A percentile compares a stretch with the other conserved stretches of the same genome.
Evolutionary conservation across 345 rosid genomes (phyloP).

Genomic region (sweet orange (Citrus sinensis)): DVS_A1.0 CM039163.1:17483001-17483500

Average conservation of each 20-base stretch:
- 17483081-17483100: conserved; percentile 13
- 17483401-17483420: too few relatives aligned
- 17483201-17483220: conserved; percentile 66
- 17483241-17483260: conserved; percentile 18
- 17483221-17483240: conserved; percentile 45
- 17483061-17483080: conserved; percentile 25
- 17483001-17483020: background rate
- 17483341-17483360: too few relatives aligned
- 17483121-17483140: conserved; percentile 27
- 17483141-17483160: conserved; percentile 34
- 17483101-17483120: conserved; percentile 29
- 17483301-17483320: conserved; percentile 29
- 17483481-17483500: conserved; percentile 16
- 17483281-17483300: conserved; percentile 51
- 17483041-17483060: background rate
- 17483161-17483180: conserved; percentile 47
- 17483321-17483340: too few relatives aligned
- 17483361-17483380: too few relatives aligned
- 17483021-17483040: conserved; percentile 2
- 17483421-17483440: background rate
- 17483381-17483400: too few relatives aligned
- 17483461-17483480: conserved; percentile 22
- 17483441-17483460: conserved; percentile 6
- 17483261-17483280: conserved; percentile 39
- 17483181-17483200: conserved; percentile 59